Conservation (phyloP, 345 rosid species). For the Murraya koenigii region DNA sequence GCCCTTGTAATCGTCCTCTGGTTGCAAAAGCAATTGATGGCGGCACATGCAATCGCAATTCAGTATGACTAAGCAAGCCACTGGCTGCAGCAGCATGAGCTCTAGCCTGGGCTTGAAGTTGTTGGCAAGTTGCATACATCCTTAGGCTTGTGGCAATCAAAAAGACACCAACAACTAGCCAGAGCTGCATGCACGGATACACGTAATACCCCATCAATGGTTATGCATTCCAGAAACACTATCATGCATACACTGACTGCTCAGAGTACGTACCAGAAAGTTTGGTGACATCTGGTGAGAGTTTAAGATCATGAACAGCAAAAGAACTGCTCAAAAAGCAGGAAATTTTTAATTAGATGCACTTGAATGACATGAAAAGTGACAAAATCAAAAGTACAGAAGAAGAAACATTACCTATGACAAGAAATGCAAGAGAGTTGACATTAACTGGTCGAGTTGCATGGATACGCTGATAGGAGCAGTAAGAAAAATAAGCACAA, state of each 20-base stretch:
- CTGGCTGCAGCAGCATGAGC: slow-evolving; percentile 66
- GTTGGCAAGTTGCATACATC: slow-evolving; percentile 75
- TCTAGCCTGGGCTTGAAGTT: slow-evolving; percentile 69
- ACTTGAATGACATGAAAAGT: neutral
- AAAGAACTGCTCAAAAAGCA: slow-evolving; percentile 54
- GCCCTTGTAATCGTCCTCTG: slow-evolving; percentile 62
- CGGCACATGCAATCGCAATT: slow-evolving; percentile 64
- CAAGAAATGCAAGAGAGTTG: slow-evolving; percentile 68
- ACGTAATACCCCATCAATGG: neutral
- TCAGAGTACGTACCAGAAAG: slow-evolving; percentile 49
- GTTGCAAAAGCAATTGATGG: slow-evolving; percentile 70
- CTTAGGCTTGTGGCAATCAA: slow-evolving; percentile 63
- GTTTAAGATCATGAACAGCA: slow-evolving; percentile 69
- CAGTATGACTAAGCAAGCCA: slow-evolving; percentile 66
- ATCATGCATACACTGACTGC: neutral
- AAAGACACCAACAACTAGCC: slow-evolving; percentile 68
- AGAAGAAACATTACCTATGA: slow-evolving; percentile 47
- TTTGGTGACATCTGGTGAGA: slow-evolving; percentile 72
- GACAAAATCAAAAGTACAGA: slow-evolving; percentile 1
- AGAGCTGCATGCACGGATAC: slow-evolving; percentile 42
- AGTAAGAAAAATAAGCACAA: neutral
- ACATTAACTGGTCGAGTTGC: slow-evolving; percentile 54
- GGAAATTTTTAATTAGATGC: slow-evolving; percentile 8
- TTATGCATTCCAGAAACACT: slow-evolving; percentile 7
- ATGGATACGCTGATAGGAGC: slow-evolving; percentile 46